A percentile compares a stretch with the other conserved stretches of the same genome.
Conservation (phyloP, 2,329 filamentous ascomycete genomes). For the Knoxdaviesia capensis region DNA sequence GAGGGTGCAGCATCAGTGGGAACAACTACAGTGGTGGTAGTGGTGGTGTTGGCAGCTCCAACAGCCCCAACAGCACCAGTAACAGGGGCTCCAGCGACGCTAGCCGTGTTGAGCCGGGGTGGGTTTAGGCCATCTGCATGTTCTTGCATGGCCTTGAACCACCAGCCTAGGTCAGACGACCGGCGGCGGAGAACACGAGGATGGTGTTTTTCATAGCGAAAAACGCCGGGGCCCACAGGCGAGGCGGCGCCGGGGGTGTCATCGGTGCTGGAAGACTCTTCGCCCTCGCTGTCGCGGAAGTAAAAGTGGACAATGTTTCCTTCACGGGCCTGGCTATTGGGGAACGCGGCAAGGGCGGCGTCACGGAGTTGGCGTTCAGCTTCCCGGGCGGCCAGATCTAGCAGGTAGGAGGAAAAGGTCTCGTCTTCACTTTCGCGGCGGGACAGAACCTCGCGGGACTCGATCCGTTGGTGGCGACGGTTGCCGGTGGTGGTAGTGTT, state of each 20-base stretch:
- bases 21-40: no score
- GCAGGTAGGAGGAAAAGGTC: slow-evolving; percentile 53
- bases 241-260: slow-evolving; percentile 6
- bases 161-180: slow-evolving; percentile 49
- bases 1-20: no score
- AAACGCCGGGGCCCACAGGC: no score
- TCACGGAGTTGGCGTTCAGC: slow-evolving; percentile 66
- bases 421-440: slow-evolving; percentile 57
- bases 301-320: slow-evolving; percentile 54
- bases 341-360: slow-evolving; percentile 54
- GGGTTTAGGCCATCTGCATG: slow-evolving; percentile 33
- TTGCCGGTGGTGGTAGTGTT: background rate
- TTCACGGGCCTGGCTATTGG: slow-evolving; percentile 48
- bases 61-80: no score
- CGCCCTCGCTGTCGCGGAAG: slow-evolving; percentile 42
- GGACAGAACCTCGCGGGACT: slow-evolving; percentile 7
- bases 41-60: no score
- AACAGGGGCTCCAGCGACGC: no score
- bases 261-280: slow-evolving; percentile 21
- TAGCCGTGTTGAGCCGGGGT: no score
- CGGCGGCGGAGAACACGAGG: slow-evolving; percentile 26
- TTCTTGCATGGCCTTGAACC: slow-evolving; percentile 61
- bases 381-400: slow-evolving; percentile 61
- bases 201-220: no score
- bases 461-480: background rate